phyloP scores from a whole-genome alignment of 1,139 yeast genomes.

The Geotrichum phurueaensis region DNA sequence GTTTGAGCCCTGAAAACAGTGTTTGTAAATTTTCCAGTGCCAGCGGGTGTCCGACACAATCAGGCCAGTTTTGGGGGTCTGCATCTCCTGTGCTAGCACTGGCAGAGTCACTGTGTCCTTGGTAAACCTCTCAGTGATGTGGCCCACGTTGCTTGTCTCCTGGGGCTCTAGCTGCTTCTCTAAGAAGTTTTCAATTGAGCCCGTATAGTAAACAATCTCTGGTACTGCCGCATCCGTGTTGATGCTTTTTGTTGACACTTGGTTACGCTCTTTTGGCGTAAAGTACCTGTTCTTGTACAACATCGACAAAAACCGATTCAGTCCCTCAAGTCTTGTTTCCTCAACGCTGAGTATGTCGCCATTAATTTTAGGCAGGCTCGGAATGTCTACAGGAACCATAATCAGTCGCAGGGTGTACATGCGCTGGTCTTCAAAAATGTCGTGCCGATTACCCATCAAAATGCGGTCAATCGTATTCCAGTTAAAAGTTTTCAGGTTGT shows the following conservation, averaged over 20 bases:
- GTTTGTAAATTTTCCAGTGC: conserved; percentile 77
- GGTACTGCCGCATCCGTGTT: conserved; percentile 46
- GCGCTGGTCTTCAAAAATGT: conserved; percentile 48
- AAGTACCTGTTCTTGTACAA: conserved; percentile 55
- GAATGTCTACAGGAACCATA: conserved; percentile 62
- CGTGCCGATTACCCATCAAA: conserved; percentile 82
- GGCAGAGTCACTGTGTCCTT: conserved; percentile 35
- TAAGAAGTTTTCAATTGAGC: conserved; percentile 68
- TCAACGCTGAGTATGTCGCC: conserved; percentile 63
- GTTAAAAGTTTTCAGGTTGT: conserved; percentile 54
- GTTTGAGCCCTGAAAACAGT: conserved; percentile 81
- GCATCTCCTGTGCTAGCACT: conserved; percentile 60
- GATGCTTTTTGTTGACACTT: conserved; percentile 38
- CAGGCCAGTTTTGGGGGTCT: conserved; percentile 52
- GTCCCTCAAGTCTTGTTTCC: conserved; percentile 85
- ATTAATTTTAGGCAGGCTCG: conserved; percentile 27
- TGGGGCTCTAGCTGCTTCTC: conserved; percentile 38
- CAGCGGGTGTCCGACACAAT: conserved; percentile 72
- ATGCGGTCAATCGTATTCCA: conserved; percentile 92
- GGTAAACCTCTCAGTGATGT: conserved; percentile 29
- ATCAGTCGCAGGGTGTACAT: conserved; percentile 75
- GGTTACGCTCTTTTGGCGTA: conserved; percentile 41
- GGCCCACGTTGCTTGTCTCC: conserved; percentile 22
- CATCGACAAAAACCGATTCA: conserved; percentile 60
- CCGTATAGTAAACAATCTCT: conserved; percentile 82